Evolutionary conservation across 176 grass and related monocot species (phyloP).

Genomic region (Bothriochloa decipiens): DNA sequence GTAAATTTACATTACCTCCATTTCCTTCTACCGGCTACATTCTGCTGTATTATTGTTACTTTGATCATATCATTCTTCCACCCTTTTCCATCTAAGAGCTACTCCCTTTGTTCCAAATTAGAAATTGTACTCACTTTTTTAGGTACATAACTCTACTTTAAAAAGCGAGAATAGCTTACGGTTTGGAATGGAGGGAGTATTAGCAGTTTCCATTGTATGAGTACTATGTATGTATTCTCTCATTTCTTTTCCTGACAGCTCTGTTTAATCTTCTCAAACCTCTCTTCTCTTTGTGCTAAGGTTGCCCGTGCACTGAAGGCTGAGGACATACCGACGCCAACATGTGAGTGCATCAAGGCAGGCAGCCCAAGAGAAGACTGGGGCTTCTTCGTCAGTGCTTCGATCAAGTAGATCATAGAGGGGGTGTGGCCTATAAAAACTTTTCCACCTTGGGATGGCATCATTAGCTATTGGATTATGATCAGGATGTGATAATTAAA

Average conservation of each 20-base stretch:
- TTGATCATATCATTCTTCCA: slow-evolving; percentile 3
- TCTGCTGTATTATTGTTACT: neutral
- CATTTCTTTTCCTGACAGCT: neutral
- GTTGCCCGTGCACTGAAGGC: slow-evolving; percentile 52
- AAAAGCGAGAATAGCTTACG: too few species aligned
- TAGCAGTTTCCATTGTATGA: neutral
- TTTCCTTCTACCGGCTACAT: slow-evolving; percentile 8
- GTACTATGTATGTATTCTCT: neutral
- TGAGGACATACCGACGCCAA: neutral
- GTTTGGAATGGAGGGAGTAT: too few species aligned
- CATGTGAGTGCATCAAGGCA: slow-evolving; percentile 42
- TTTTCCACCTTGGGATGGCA: too few species aligned
- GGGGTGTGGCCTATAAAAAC: too few species aligned
- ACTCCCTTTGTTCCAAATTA: neutral
- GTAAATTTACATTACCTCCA: slow-evolving; percentile 2
- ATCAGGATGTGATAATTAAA: too few species aligned
- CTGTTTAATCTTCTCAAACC: slow-evolving; percentile 11
- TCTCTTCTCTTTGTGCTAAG: slow-evolving; percentile 10
- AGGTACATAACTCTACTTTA: too few species aligned
- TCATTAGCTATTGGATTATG: too few species aligned
- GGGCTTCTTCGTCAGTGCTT: slow-evolving; percentile 15
- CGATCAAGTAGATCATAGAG: slow-evolving; percentile 3
- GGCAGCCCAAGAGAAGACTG: slow-evolving; percentile 33
- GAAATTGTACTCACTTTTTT: too few species aligned
- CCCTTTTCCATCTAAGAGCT: neutral